These are phyloP conservation scores for Entrophospora sp. DNA, from an alignment of 192 early-diverging fungal species.

Conservation along the genomic window DNA sequence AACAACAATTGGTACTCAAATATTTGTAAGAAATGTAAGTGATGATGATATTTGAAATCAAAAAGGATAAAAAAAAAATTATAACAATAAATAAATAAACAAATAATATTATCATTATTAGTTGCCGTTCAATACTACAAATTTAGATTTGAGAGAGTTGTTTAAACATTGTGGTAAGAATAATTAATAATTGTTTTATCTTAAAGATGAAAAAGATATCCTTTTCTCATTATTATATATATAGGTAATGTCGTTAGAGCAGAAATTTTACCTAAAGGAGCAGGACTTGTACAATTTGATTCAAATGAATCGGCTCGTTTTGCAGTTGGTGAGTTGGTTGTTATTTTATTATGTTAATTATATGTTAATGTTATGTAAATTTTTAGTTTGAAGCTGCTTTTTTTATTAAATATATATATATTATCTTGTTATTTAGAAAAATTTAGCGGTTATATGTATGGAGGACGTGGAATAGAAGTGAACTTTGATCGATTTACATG, in stretches of 20 bases:
- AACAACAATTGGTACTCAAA: slow-evolving; percentile 27
- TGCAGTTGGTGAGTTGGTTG: slow-evolving; percentile 38
- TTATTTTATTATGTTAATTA: background rate
- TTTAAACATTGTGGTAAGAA: slow-evolving; percentile 41
- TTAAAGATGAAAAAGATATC: background rate
- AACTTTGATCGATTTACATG: slow-evolving; percentile 26
- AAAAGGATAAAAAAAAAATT: no score
- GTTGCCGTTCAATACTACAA: slow-evolving; percentile 50
- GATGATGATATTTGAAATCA: background rate
- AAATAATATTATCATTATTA: slow-evolving; percentile 13
- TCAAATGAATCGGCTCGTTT: slow-evolving; percentile 34
- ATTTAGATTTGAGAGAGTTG: slow-evolving; percentile 46
- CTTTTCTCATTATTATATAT: background rate
- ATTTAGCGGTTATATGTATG: slow-evolving; percentile 43
- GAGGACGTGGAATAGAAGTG: slow-evolving; percentile 39
- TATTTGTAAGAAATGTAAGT: slow-evolving; percentile 38
- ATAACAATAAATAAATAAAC: no score
- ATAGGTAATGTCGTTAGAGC: slow-evolving; percentile 36
- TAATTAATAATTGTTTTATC: background rate
- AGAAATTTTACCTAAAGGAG: slow-evolving; percentile 46
- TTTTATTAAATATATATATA: background rate
- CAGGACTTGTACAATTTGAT: slow-evolving; percentile 47
- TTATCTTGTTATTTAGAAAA: slow-evolving; percentile 23
- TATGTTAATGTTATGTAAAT: background rate
- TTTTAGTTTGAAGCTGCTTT: background rate